Evolutionary conservation across 1,284 basidiomycete genomes (phyloP), one percentile per base, ranked within the genome.

Genomic region (Austroboletus niveus): DNA sequence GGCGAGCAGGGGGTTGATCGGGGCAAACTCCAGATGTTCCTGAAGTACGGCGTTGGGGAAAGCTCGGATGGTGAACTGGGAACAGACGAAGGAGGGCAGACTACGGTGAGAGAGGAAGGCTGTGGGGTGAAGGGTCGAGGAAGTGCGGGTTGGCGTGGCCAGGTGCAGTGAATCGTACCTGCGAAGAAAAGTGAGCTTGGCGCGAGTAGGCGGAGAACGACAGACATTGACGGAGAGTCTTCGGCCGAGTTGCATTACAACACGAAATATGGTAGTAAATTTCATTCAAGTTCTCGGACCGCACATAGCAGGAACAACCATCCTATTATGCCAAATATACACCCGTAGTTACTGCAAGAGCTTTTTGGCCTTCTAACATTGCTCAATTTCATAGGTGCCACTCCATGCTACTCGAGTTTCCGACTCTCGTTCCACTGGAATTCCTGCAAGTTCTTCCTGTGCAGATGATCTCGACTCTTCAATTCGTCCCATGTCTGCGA

Each of bases 21-120:
- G 61, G 20, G 54, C 47, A 32, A 52, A 55, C 1, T 61, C 42
- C 40, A 15, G 9, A 8, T 59, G 56, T 14, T 49, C 35, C 0
- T 55, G 47, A 7, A 69, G 61, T 20, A 67, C 31, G 14, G 56
- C 49, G 15, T 68, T 56, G 8, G 68, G 66, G 15, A 68, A 49
- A 5, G 66, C 66, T 30, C 65, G 63, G 5, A 66, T 34, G 14
- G 50, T 43, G 31, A 70, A 66, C 0, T 51, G 55, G 6, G 64
- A 51, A 5, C 56, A 62, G 15, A 45, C 45, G 14, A 61, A 62
- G 31, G 41, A 27, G 9, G 66, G 64, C 8, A 66, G 11, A 17
- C 17, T 17, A 17, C 17, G 17, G 1, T 17, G 17, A 17, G 17
- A 17, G 17, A 17, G 17, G 17, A 17, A 17, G 17, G 17, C 24